These are phyloP conservation scores for Basipetospora chlamydospora DNA, from an alignment of 2,329 filamentous ascomycete genomes.

Conservation along the genomic window DNA sequence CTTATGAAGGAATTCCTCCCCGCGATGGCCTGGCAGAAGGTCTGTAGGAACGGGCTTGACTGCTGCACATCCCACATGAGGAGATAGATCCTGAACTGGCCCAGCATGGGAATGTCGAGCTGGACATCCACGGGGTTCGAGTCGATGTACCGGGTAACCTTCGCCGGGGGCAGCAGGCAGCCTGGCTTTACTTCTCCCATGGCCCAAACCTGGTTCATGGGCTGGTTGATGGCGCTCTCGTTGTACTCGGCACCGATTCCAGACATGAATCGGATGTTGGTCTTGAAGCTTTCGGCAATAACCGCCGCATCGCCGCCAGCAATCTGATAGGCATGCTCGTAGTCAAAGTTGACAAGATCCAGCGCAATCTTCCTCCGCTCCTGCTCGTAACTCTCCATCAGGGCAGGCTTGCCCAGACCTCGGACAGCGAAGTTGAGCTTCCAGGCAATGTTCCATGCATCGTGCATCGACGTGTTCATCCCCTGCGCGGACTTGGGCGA, in stretches of 20 bases:
- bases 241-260: constrained; percentile 52
- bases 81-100: constrained; percentile 64
- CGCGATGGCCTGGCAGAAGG: constrained; percentile 40
- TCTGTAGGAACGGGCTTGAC: constrained; percentile 41
- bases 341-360: constrained; percentile 45
- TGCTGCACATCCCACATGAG: constrained; percentile 48
- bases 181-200: constrained; percentile 37
- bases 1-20: constrained; percentile 39
- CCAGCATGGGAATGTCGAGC: constrained; percentile 62
- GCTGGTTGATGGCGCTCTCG: constrained; percentile 34
- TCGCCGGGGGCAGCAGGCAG: constrained; percentile 48
- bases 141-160: constrained; percentile 60
- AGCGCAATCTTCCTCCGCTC: constrained; percentile 48
- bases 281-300: constrained; percentile 53
- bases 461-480: constrained; percentile 48
- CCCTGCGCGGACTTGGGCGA: constrained; percentile 58
- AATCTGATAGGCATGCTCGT: constrained; percentile 41
- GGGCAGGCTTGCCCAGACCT: constrained; percentile 35
- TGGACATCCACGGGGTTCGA: constrained; percentile 66
- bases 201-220: constrained; percentile 22
- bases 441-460: constrained; percentile 46
- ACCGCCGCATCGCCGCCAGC: constrained; percentile 47
- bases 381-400: constrained; percentile 46
- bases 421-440: constrained; percentile 37
- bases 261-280: constrained; percentile 60